A percentile compares a stretch with the other conserved stretches of the same genome.
Conservation (phyloP, 1,139 yeast genomes). For the Saccharomycopsis phalli region DNA sequence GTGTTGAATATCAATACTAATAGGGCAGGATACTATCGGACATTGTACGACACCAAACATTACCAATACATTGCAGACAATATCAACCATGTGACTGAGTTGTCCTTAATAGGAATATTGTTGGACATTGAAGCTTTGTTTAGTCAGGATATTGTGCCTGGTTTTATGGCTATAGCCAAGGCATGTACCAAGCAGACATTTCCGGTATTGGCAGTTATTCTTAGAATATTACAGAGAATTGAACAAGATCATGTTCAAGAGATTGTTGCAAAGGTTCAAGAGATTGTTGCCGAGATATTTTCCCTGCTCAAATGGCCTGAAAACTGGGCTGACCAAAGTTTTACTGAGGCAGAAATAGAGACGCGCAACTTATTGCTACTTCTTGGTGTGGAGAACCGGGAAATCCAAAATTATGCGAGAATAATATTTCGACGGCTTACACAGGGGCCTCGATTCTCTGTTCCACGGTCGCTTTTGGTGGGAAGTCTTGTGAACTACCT, state of each 20-base stretch:
- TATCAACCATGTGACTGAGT: constrained; percentile 24
- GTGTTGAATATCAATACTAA: constrained; percentile 37
- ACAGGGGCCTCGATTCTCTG: constrained; percentile 40
- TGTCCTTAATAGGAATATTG: constrained; percentile 27
- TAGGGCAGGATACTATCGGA: constrained; percentile 40
- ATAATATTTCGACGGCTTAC: constrained; percentile 37
- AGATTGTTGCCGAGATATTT: constrained; percentile 21
- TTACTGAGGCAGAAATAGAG: constrained; percentile 30
- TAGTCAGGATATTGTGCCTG: constrained; percentile 22
- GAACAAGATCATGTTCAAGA: constrained; percentile 25
- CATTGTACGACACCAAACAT: constrained; percentile 26
- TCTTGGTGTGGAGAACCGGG: constrained; percentile 28
- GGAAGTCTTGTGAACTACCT: constrained; percentile 30
- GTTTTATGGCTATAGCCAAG: constrained; percentile 22
- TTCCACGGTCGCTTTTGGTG: constrained; percentile 41
- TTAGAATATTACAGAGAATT: constrained; percentile 23
- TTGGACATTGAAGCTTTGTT: constrained; percentile 27
- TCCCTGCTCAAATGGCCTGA: constrained; percentile 22
- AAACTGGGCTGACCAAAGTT: constrained; percentile 22
- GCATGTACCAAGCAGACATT: constrained; percentile 10
- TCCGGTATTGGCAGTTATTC: constrained; percentile 23
- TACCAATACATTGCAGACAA: constrained; percentile 28
- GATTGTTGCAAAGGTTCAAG: constrained; percentile 25
- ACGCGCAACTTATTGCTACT: constrained; percentile 36
- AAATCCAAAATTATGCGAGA: constrained; percentile 30